Evolutionary conservation across 257 asterid genomes (phyloP).

Genomic region (Lycium barbarum): DNA sequence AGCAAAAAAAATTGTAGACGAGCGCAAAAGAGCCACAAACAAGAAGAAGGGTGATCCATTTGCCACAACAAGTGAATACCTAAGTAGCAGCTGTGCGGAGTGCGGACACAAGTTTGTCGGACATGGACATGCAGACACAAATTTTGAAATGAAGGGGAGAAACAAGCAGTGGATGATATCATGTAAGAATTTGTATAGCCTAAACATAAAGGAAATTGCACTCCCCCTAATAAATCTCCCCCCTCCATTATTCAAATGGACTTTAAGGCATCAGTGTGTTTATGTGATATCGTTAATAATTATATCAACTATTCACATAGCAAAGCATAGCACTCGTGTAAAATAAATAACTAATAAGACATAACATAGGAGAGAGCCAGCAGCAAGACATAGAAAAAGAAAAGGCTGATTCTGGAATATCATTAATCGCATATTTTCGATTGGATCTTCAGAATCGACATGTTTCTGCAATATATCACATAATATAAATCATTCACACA

Average conservation of each 20-base stretch:
- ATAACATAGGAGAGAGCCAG: neutral
- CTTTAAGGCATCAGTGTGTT: neutral
- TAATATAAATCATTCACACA: neutral
- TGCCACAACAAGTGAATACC: neutral
- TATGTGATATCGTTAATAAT: neutral
- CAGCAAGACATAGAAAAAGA: neutral
- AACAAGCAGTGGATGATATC: neutral
- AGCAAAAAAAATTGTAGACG: neutral
- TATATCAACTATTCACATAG: neutral
- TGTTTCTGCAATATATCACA: neutral
- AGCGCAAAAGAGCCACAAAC: neutral
- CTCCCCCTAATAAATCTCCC: neutral
- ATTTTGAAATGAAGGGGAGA: neutral
- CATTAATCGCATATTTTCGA: neutral
- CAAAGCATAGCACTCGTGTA: constrained; percentile 3
- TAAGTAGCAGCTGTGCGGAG: neutral
- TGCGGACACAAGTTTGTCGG: neutral
- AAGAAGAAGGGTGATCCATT: neutral
- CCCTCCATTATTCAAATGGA: neutral
- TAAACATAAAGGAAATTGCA: neutral
- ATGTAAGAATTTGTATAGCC: neutral
- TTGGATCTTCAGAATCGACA: neutral
- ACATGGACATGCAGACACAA: neutral
- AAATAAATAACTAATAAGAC: neutral
- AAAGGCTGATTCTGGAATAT: neutral